Evolutionary conservation across 2,329 filamentous ascomycete species (phyloP), one percentile per base, ranked within the genome.

Genomic region (Cryphonectria radicalis): DNA sequence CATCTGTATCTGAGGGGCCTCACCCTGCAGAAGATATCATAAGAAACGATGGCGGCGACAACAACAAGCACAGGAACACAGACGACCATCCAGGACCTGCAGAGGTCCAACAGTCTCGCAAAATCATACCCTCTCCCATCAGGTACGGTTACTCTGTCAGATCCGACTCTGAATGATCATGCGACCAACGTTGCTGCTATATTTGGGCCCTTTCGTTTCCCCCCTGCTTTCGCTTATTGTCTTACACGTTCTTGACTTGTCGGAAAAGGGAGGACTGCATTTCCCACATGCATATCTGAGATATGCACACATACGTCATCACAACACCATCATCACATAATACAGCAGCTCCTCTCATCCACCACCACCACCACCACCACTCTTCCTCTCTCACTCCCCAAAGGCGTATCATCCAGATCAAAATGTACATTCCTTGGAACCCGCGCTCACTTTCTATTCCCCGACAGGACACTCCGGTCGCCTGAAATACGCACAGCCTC

Each of bases 401-500:
- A n/a, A 50, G 7, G 22, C 19, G 46, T 46, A 46, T 19, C 46
- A 50, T 50, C 19, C 46, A 11, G n/a, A n/a, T n/a, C 46, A n/a
- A n/a, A 50, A 50, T 50, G 46, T 35, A 17, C 35, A 59, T 37
- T 22, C 43, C 4, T 64, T 19, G 3, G 13, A 53, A 50, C 37
- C 4, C 25, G 19, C 32, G 22, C 69, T 63, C 22, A 37, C 32
- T 40, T 28, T 40, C 53, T 63, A 50, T 25, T 17, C 19, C 17
- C 50, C 66, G 75, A 46, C 65, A 77, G 77, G 67, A 62, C 75
- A 76, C 35, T 79, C 81, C 53, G 84, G 84, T 63, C 83, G 82
- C 68, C 83, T 94, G 72, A 92, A 90, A 79, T 92, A 94, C 84
- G 92, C 92, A 72, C 87, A 89, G 76, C 88, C 92, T 60, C 85